Base-by-base conservation (phyloP, 768 basidiomycete genomes). In the Boletus rufocinnamomeus region DNA sequence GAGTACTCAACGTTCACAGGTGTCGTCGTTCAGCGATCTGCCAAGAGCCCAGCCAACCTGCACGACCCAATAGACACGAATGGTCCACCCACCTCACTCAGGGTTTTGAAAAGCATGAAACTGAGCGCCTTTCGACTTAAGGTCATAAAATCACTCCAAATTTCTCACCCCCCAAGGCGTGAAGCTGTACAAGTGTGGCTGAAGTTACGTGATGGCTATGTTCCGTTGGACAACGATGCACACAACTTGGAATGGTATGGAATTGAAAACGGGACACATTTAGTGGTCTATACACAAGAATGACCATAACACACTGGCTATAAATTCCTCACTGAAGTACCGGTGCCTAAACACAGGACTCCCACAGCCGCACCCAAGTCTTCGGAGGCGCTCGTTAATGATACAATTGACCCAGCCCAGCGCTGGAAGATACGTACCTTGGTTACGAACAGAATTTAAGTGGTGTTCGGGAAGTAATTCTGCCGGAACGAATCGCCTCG, bases 211-310 rank as follows among this genome's bases (percentile, higher is more conserved):
- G 80, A 86, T 63, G 77, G 77, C 32, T 73, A 84, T 30, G 73
- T 76, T 27, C 76, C 79, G 52, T 72, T 93, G 32, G 75, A 79
- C 28, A 66, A 80, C 30, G 84, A 88, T 50, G 63, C 69, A 14
- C 81, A 80, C 54, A 80, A 84, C 52, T 69, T 92, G 43, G 82
- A 79, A 58, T 91, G 89, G 88, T 82, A 86, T 67, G 90, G 91
- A 7, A 67, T 93, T 38, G 88, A 91, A 57, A 79, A 82, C 9
- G 81, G 69, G 21, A 74, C 77, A 55, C 67, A 75, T 56, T 63
- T 82, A 28, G 59, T 67, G 25, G 63, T 76, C 37, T 62, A 61
- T 60, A 64, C 54, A 64, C 59, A 53, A 59, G 43, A 61, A 56
- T 63, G 16, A 60, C n/a, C 25, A 34, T 28, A 34, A 62, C 38